These are phyloP conservation scores for Extremus antarcticus DNA, from an alignment of 495 filamentous ascomycete genomes.

Conservation along the genomic window DNA sequence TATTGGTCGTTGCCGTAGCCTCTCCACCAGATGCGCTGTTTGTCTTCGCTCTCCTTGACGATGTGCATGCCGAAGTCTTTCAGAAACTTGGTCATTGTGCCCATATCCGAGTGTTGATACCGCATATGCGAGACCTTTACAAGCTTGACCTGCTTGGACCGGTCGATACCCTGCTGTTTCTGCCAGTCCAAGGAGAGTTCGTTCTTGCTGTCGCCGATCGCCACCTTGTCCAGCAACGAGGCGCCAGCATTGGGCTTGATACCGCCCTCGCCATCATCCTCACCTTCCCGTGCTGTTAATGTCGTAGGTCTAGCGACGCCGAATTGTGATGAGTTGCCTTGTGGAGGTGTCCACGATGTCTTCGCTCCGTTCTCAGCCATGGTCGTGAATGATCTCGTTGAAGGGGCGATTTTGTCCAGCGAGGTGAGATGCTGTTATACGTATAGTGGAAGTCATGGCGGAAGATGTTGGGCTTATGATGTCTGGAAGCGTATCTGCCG, in stretches of 20 bases:
- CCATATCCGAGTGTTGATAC: constrained; percentile 40
- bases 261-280: constrained; percentile 6
- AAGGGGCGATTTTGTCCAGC: not conserved
- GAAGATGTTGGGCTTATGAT: not conserved
- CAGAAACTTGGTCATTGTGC: constrained; percentile 35
- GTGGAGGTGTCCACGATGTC: constrained; percentile 1
- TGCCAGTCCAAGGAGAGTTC: constrained; percentile 31
- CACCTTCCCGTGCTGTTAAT: not conserved
- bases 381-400: not conserved
- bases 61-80: constrained; percentile 32
- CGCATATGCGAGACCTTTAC: constrained; percentile 39
- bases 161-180: constrained; percentile 28
- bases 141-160: constrained; percentile 31
- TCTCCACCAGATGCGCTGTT: constrained; percentile 23
- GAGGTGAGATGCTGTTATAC: not conserved
- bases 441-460: not conserved
- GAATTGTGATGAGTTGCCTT: constrained; percentile 12
- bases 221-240: constrained; percentile 32
- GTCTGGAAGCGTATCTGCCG: not conserved
- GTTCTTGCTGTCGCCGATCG: constrained; percentile 26
- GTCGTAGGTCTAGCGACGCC: constrained; percentile 9
- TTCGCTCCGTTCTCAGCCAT: not conserved
- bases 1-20: constrained; percentile 32
- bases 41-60: constrained; percentile 24
- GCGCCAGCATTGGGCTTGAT: constrained; percentile 30